Base-by-base conservation (phyloP, 495 filamentous ascomycete species). In the Pseudotulostoma volvatum region DNA sequence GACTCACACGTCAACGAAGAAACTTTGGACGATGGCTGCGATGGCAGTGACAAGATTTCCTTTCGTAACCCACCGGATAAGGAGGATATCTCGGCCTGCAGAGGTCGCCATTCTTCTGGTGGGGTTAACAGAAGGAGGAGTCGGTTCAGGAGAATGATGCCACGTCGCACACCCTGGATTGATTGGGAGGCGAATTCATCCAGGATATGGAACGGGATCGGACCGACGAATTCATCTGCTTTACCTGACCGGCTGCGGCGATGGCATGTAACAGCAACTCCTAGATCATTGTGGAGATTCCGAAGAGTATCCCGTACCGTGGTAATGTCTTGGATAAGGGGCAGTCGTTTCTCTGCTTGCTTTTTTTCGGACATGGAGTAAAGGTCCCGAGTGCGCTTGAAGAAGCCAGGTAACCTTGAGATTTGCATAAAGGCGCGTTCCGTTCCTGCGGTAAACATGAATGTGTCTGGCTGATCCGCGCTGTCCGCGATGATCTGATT, bases 361-460 rank as follows among this genome's bases (percentile, higher is more conserved):
- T 43, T 36, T 2, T 37, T 37, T n/a, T 19, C 13, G 1, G 39
- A 15, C 4, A 40, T 18, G 21, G 19, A 8, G 14, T 41, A 46
- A 1, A 53, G 13, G n/a, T 47, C 42, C 11, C 48, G 47, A 8
- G 42, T 38, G 3, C 47, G 48, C 35, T 51, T 55, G 33, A 57
- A 47, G 14, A 44, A 42, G 3, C 52, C 54, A 9, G 52, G 52
- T 13, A 57, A 39, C 15, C 49, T 53, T 18, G 49, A 33, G 2
- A 57, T 37, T 15, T 53, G 43, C 5, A 48, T 48, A 40, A 55
- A 53, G 2, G 47, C 52, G 32, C 54, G 47, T 34, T 56, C 54
- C 0, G 48, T 45, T 15, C 52, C 50, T 13, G 54, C 54, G 3
- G 51, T 56, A 23, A 52, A 56, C 1, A 52, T 46, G 4, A 46